Evolutionary conservation across 129 eudicot species (phyloP), one percentile per base, ranked within the genome.

Genomic region (Centella asiatica): DNA sequence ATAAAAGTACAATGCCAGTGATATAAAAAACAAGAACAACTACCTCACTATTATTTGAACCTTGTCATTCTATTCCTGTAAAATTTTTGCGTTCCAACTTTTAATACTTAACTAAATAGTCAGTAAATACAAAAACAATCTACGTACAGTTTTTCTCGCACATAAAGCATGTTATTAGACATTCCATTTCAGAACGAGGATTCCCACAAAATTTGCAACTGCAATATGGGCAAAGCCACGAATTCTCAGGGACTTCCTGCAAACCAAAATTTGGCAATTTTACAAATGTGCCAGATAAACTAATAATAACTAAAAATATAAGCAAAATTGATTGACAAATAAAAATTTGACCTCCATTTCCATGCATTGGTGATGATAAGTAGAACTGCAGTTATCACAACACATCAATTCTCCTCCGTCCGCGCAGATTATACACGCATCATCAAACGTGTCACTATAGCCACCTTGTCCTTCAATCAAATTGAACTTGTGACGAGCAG

Each of bases 401-500:
- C 95, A 87, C 42, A 80, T 78, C 59, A 87, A 58, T 29, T 78
- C 64, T 29, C 92, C 95, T 28, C 95, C 95, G 69, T 87, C 85
- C 0, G 86, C 95, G 69, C 92, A 87, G 22, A 87, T 33, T 34
- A 87, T 48, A 62, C 95, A 87, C 4, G 79, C 77, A 63, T 87
- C 92, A 37, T 87, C 95, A 56, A 77, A 65, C 25, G 19, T 1
- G 45, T 80, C 90, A 0, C 45, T 68, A 14, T 60, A 65, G 2
- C 18, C 32, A 45, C 54, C 70, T 24, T 26, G 59, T 6, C 65
- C 57, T 34, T n/a, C 25, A 4, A 71, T 47, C 19, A 33, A 36
- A 28, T 80, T 80, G 40, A 69, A 69, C 26, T 49, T 64, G 27
- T 37, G 66, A 28, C 61, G 46, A 22, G 66, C 31, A 0, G 64